Evolutionary conservation across 768 basidiomycete genomes (phyloP), one percentile per base, ranked within the genome.

Genomic region (Mycena sanguinolenta): DNA sequence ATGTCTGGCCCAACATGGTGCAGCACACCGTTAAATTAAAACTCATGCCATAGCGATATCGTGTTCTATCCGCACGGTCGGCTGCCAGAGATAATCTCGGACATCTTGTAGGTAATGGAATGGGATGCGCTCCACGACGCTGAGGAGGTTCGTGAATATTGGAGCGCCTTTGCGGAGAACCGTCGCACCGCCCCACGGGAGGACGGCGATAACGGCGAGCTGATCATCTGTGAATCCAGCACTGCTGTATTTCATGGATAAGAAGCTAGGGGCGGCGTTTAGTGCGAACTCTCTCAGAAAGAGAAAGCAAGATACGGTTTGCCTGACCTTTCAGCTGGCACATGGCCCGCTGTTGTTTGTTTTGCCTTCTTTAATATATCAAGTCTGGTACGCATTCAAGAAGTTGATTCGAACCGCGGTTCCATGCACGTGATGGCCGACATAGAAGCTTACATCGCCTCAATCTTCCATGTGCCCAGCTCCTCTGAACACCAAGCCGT

Each of bases 31-130:
- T 74, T 64, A 12, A 72, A 54, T 1, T 39, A 46, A 42, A 74
- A 74, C 36, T 74, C 73, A 58, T 74, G 67, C 67, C 73, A 74
- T 74, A 7, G 73, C 73, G 34, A 74, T 32, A 12, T 72, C 63
- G 50, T 54, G 58, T 21, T 74, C 73, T 30, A 74, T 53, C 3
- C 55, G 50, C 7, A 74, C 49, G 59, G 28, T 28, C n/a, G 73
- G 59, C 60, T 57, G 25, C 38, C 73, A 7, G 62, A 61, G 27
- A 74, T 71, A 19, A 58, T 19, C 46, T 72, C 73, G 7, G 70
- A 63, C 21, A 72, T 61, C 32, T 17, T 54, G 34, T 21, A 70
- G 73, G 32, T 63, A 49, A 34, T 74, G 70, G n/a, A 74, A 74
- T 3, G 73, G 70, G 39, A 72, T 65, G 55, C 73, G 70, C 66